Conservation (phyloP, 2,329 filamentous ascomycete genomes). For the Ceratocystis cubensis region DNA sequence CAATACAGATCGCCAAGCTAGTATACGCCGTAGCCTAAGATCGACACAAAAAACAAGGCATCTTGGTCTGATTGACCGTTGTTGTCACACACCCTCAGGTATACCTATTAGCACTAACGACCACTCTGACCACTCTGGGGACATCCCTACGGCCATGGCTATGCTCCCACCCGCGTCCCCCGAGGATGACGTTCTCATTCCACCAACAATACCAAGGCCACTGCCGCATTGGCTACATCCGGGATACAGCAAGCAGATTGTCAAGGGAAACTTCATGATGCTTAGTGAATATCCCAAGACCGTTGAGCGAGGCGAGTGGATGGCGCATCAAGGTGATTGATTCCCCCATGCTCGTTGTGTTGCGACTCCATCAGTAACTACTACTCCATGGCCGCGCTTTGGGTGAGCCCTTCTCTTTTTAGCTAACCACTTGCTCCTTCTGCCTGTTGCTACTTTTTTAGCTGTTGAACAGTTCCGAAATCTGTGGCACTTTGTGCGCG, state of each 20-base stretch:
- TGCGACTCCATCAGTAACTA: background rate
- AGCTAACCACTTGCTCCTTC: background rate
- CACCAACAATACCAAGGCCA: slow-evolving; percentile 25
- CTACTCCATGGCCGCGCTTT: slow-evolving; percentile 25
- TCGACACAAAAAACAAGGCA: background rate
- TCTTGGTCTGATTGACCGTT: background rate
- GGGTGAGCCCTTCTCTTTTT: background rate
- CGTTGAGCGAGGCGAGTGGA: slow-evolving; percentile 75
- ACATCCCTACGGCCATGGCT: background rate
- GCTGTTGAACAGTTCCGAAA: slow-evolving; percentile 75
- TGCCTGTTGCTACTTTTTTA: slow-evolving; percentile 29
- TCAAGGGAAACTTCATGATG: slow-evolving; percentile 86
- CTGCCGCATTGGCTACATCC: slow-evolving; percentile 54
- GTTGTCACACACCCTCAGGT: no score
- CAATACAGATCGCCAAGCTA: background rate
- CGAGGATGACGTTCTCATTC: slow-evolving; percentile 19
- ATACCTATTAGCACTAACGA: background rate
- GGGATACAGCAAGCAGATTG: slow-evolving; percentile 59
- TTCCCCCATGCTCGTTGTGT: background rate
- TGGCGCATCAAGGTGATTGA: slow-evolving; percentile 62
- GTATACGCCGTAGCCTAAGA: background rate
- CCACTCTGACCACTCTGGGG: background rate
- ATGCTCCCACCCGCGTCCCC: slow-evolving; percentile 16
- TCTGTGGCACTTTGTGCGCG: slow-evolving; percentile 66
- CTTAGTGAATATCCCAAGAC: slow-evolving; percentile 72